Base-by-base conservation (phyloP, 148 eudicot species). In the Rhododendron molle region DNA sequence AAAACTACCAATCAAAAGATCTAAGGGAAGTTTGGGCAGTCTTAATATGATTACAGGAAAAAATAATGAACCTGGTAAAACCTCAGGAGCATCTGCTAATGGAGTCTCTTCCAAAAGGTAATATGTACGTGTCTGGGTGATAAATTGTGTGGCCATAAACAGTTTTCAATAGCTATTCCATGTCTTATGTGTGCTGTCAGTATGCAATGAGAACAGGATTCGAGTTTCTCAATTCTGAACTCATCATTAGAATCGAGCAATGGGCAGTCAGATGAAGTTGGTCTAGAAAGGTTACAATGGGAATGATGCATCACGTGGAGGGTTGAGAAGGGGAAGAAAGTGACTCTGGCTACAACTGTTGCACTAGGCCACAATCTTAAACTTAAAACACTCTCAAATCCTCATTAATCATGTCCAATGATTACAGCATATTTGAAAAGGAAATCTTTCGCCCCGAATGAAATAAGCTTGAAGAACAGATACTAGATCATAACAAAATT, bases 11-110 rank as follows among this genome's bases (percentile, higher is more conserved):
- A 93, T 97, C 78, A 97, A 97, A 94, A 90, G 99, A 89, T 94
- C 98, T 47, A 97, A 92, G 91, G 98, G 96, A 83, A 94, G 98
- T 88, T 87, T 97, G 83, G 98, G 99, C 81, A 95, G 98, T 91
- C 92, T 97, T 85, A 95, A 97, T 89, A 95, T 95, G 98, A 93
- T 94, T 83, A 93, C 98, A 8, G 96, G 98, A 54, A 97, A 94
- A 88, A 92, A 82, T 82, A 91, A 88, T 83, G 96, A 93, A 85
- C 92, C 90, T 83, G 89, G 93, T 81, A 95, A 97, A 93, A 76
- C 94, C 80, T 83, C 92, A 34, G 93, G 91, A 84, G 88, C 92
- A 83, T 87, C 93, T 85, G 90, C 95, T 56, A 94, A 95, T 85
- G 98, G 96, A 56, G 91, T 86, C 88, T 91, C 88, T 85, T 93